Evolutionary conservation across 495 filamentous ascomycete genomes (phyloP).

Genomic region (Letharia columbiana): DNA sequence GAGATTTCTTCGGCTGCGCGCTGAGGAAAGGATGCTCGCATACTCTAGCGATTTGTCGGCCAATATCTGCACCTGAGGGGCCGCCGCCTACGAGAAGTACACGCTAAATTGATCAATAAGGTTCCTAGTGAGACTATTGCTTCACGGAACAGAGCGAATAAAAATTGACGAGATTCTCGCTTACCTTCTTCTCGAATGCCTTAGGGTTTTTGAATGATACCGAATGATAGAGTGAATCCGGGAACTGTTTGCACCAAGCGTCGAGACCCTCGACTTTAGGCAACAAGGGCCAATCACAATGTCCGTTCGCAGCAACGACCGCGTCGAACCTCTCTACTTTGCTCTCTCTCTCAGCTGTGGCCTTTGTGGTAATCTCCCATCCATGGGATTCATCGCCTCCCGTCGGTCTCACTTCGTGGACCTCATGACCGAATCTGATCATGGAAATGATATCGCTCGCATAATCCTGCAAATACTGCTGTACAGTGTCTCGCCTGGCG

Average conservation of each 20-base stretch:
- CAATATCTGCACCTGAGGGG: conserved; percentile 72
- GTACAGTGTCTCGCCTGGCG: conserved; percentile 45
- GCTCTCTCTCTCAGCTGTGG: neutral
- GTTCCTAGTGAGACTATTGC: too few relatives aligned
- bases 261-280: neutral
- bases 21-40: conserved; percentile 42
- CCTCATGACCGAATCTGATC: neutral
- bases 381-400: neutral
- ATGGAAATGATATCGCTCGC: neutral
- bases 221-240: too few relatives aligned
- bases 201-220: too few relatives aligned
- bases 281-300: neutral
- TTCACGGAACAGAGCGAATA: too few relatives aligned
- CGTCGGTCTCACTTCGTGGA: neutral
- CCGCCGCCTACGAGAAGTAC: conserved; percentile 69
- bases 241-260: neutral
- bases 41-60: conserved; percentile 54
- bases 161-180: too few relatives aligned
- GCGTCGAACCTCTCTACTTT: neutral
- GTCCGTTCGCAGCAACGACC: neutral
- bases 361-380: neutral
- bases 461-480: neutral
- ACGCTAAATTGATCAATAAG: conserved; percentile 53
- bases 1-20: conserved; percentile 39
- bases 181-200: too few relatives aligned